Base-by-base conservation (phyloP, 2,329 filamentous ascomycete genomes). In the Sordariomycetes sp. region DNA sequence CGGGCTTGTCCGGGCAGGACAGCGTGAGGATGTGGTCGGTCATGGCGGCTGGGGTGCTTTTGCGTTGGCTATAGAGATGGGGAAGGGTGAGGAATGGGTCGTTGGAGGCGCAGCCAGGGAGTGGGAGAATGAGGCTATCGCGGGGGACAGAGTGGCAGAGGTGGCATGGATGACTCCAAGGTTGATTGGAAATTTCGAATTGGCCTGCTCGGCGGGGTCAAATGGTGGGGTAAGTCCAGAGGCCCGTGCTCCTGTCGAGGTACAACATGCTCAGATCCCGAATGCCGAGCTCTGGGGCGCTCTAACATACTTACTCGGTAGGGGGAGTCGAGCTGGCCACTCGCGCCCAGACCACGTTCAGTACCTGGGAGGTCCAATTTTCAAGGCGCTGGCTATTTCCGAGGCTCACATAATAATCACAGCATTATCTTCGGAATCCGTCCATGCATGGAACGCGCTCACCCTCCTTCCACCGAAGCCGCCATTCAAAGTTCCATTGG, bases 1-100 rank as follows among this genome's bases (percentile, higher is more conserved):
- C 89, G 28, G 89, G 82, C 75, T 88, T 87, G 76, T 94, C 89
- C 57, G 89, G 88, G 74, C 89, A 93, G 58, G 88, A 90, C 62
- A 94, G 79, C 32, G 89, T 93, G 65, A 94, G 82, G 69, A 89
- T 86, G 73, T 88, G 82, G 69, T 86, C 83, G 64, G 73, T 68
- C 73, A 76, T 74, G 64, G 66, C 68, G 66, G 50, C 32, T 32
- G 54, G 20, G 37, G n/a, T 51, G 28, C 12, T 48, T 40, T 10
- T 57, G 40, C 32, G 8, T 32, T 32, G 4, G 28, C 4, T 4
- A 32, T 32, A 4, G 28, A 32, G 28, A 32, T 32, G 28, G 48
- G 37, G 25, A 48, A 48, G 12, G 35, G 14, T 7, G 14, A 14
- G 35, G 37, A 43, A 3, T 43, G 37, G 37, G 14, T 3, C 14